Conservation (phyloP, 768 basidiomycete species). For the Auricularia cornea region DNA sequence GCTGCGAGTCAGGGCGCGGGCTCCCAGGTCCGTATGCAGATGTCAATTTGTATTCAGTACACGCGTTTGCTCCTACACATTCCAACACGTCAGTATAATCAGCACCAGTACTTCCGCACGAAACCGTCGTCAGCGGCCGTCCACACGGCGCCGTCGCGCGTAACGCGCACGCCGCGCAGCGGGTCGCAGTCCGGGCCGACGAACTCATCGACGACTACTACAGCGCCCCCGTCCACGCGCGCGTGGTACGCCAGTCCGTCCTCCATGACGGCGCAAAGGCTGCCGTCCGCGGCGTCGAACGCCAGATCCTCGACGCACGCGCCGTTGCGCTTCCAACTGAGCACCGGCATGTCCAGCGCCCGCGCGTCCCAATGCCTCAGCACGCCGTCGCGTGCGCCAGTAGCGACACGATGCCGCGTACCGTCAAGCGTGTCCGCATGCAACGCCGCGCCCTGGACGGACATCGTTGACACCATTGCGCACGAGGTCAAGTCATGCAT, state of each 20-base stretch:
- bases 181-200: constrained; percentile 56
- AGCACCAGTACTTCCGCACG: too few species aligned
- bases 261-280: constrained; percentile 43
- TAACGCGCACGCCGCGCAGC: constrained; percentile 35
- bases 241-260: constrained; percentile 58
- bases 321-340: constrained; percentile 5
- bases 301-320: constrained; percentile 38
- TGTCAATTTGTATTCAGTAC: too few species aligned
- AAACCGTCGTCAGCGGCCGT: too few species aligned
- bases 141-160: constrained; percentile 8
- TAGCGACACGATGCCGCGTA: constrained; percentile 56
- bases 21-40: too few species aligned
- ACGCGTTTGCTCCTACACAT: too few species aligned
- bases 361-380: constrained; percentile 49
- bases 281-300: constrained; percentile 19
- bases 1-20: too few species aligned
- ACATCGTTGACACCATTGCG: constrained; percentile 19
- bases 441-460: constrained; percentile 19
- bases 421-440: constrained; percentile 36
- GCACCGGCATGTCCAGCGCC: constrained; percentile 8
- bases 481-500: constrained; percentile 44
- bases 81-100: too few species aligned
- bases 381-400: constrained; percentile 49
- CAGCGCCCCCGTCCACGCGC: constrained; percentile 26
- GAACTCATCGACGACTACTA: constrained; percentile 31